These are phyloP conservation scores for Lodderomyces metapsilosis DNA, from an alignment of 1,139 yeast species.

Conservation along the genomic window DNA sequence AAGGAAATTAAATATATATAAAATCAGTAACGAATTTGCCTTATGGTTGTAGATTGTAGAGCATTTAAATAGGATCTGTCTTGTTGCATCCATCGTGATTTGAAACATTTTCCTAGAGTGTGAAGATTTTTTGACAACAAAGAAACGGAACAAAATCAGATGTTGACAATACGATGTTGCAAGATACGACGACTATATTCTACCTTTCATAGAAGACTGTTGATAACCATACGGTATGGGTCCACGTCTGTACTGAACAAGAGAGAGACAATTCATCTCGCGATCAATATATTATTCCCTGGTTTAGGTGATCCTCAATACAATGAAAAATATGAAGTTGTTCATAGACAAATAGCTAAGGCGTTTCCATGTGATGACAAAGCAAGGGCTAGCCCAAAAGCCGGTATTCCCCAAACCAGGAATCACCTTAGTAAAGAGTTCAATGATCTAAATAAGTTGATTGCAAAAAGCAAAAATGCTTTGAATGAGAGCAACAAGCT, in stretches of 20 bases:
- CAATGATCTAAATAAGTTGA: not conserved
- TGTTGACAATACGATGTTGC: not conserved
- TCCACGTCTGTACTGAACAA: not conserved
- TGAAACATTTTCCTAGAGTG: too few species aligned
- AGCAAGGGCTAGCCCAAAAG: not conserved
- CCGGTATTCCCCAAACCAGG: not conserved
- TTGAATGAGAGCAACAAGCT: not conserved
- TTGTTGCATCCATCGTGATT: too few species aligned
- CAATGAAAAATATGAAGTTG: not conserved
- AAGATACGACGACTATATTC: not conserved
- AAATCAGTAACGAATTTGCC: not conserved
- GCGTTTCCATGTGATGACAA: not conserved
- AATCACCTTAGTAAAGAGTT: not conserved
- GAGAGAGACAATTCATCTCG: slow-evolving; percentile 6
- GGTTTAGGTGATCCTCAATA: slow-evolving; percentile 8
- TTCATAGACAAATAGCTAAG: not conserved
- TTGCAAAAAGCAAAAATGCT: not conserved
- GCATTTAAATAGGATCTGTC: not conserved
- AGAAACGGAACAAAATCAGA: not conserved
- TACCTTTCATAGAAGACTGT: not conserved
- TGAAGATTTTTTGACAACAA: too few species aligned
- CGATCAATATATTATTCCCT: slow-evolving; percentile 10
- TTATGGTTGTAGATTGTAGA: not conserved
- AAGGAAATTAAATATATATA: not conserved
- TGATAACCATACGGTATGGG: not conserved